Evolutionary conservation across 2,329 filamentous ascomycete genomes (phyloP).

Genomic region (Alternaria incomplexa): DNA sequence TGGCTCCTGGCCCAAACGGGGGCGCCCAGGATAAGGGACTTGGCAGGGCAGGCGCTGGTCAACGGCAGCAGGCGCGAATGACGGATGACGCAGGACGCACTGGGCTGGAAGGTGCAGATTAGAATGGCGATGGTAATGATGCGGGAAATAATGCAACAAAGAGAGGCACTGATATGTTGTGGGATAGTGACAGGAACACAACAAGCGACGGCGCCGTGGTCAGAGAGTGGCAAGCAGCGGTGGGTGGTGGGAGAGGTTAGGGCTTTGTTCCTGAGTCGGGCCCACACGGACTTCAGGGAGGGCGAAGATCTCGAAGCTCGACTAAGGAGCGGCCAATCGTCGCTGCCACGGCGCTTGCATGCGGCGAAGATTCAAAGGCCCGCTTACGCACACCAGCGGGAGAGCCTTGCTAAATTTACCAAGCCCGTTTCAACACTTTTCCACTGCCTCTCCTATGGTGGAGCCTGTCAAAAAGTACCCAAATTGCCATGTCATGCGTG

Average conservation of each 20-base stretch:
- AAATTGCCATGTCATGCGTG: conserved; percentile 10
- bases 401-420: conserved; percentile 34
- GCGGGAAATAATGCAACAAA: conserved; percentile 2
- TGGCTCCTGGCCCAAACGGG: conserved; percentile 28
- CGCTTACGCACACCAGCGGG: conserved; percentile 29
- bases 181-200: background rate
- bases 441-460: conserved; percentile 13
- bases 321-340: conserved; percentile 22
- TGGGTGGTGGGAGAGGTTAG: conserved; percentile 4
- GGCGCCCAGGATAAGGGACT: conserved; percentile 18
- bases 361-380: conserved; percentile 23
- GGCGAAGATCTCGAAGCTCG: conserved; percentile 26
- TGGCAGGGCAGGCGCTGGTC: conserved; percentile 24
- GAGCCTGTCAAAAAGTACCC: conserved; percentile 8
- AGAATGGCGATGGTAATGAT: background rate
- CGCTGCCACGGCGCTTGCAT: conserved; percentile 27
- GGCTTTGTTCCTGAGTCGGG: conserved; percentile 15
- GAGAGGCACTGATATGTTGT: background rate
- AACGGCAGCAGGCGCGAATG: conserved; percentile 16
- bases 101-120: background rate
- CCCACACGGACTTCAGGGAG: conserved; percentile 12
- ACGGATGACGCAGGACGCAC: conserved; percentile 4
- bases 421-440: conserved; percentile 25
- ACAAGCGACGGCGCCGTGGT: conserved; percentile 4
- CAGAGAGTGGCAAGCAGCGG: conserved; percentile 8